phyloP scores from a whole-genome alignment of 371 early-diverging fungal genomes.

The Mortierella sp. region DNA sequence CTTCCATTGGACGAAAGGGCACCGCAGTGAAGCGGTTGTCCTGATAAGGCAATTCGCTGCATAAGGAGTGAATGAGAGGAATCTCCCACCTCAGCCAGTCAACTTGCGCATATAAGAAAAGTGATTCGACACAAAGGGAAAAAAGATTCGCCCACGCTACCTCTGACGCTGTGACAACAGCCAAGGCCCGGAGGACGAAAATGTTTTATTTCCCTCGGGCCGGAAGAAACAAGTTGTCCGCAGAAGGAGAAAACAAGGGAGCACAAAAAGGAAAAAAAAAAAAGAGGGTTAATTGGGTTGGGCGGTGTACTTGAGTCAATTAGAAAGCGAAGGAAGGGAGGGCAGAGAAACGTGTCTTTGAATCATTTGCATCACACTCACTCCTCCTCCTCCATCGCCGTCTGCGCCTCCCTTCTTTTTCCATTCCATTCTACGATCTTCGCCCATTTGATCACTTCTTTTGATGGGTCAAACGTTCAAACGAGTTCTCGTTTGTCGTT shows the following conservation, averaged over 20 bases:
- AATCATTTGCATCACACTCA: background rate
- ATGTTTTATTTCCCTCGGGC: conserved; percentile 1
- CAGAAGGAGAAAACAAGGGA: background rate
- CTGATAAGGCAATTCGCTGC: conserved; percentile 3
- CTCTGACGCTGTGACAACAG: background rate
- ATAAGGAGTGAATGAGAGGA: background rate
- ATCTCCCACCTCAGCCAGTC: background rate
- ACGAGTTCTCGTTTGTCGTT: background rate
- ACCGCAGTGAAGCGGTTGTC: background rate
- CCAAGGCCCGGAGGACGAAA: background rate
- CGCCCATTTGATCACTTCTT: background rate
- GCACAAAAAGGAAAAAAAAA: background rate
- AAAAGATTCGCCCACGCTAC: background rate
- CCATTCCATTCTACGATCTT: background rate
- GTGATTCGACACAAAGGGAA: background rate
- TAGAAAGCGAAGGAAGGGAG: background rate
- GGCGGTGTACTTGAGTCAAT: conserved; percentile 1
- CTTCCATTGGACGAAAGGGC: background rate
- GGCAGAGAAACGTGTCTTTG: background rate
- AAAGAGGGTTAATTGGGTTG: background rate
- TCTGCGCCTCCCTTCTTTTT: background rate
- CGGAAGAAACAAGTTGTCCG: conserved; percentile 6
- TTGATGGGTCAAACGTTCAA: background rate
- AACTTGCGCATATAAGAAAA: background rate
- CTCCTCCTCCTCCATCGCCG: background rate